Conservation (phyloP, 1,284 basidiomycete genomes). For the Melampsora medusae region DNA sequence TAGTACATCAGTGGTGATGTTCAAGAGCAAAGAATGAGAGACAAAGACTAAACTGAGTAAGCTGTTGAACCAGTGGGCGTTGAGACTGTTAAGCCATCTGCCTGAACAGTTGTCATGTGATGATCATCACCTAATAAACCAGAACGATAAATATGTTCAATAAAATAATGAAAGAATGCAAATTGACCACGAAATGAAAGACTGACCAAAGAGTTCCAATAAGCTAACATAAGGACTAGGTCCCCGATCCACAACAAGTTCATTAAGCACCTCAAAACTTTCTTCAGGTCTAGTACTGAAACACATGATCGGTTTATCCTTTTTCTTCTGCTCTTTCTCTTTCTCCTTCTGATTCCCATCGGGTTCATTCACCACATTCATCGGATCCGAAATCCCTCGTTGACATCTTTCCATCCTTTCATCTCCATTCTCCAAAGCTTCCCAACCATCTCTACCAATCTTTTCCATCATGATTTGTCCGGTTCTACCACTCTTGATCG, state of each 20-base stretch:
- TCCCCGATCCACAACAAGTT: constrained; percentile 94
- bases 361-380: constrained; percentile 50
- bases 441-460: constrained; percentile 83
- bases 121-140: constrained; percentile 81
- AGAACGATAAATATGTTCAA: not conserved
- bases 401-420: constrained; percentile 56
- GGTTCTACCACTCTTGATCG: constrained; percentile 83
- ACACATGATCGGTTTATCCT: constrained; percentile 95
- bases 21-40: not conserved
- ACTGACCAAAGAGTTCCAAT: constrained; percentile 89
- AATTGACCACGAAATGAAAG: constrained; percentile 5
- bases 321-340: constrained; percentile 47
- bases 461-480: constrained; percentile 93
- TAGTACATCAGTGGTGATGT: not conserved
- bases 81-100: constrained; percentile 90
- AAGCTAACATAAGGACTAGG: constrained; percentile 96
- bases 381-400: not conserved
- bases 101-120: constrained; percentile 98
- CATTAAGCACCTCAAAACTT: constrained; percentile 96
- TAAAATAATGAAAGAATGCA: constrained; percentile 3
- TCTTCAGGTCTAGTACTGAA: constrained; percentile 92
- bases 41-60: constrained; percentile 70
- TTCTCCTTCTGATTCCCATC: constrained; percentile 53
- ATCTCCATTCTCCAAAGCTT: constrained; percentile 77
- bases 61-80: constrained; percentile 98